Conservation (phyloP, 2,329 filamentous ascomycete species). For the Coniochaeta sp. region DNA sequence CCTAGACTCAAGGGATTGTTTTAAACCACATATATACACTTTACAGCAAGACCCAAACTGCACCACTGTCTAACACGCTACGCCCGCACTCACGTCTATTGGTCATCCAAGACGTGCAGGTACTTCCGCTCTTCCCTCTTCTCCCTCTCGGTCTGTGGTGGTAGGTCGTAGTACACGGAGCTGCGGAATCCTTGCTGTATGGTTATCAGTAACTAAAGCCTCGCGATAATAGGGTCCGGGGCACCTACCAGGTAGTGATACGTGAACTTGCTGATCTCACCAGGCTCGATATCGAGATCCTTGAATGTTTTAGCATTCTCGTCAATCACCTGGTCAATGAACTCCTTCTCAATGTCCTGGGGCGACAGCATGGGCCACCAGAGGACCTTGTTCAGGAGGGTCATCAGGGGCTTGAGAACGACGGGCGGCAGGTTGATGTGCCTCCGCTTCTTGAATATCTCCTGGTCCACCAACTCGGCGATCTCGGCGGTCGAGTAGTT, state of each 20-base stretch:
- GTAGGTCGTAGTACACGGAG: constrained; percentile 83
- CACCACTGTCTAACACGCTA: constrained; percentile 1
- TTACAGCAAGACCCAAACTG: constrained; percentile 7
- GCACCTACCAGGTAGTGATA: constrained; percentile 84
- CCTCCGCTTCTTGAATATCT: constrained; percentile 83
- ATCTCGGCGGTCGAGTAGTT: constrained; percentile 88
- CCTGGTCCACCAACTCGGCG: constrained; percentile 77
- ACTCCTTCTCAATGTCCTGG: constrained; percentile 87
- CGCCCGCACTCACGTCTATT: constrained; percentile 43
- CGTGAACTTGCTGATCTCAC: constrained; percentile 77
- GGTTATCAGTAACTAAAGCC: constrained; percentile 19
- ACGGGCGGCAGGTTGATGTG: constrained; percentile 87
- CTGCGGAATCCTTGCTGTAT: constrained; percentile 81
- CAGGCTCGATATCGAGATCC: constrained; percentile 84
- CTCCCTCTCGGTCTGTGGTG: constrained; percentile 90
- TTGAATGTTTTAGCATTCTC: constrained; percentile 89
- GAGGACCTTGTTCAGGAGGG: constrained; percentile 69
- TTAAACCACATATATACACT: constrained; percentile 24
- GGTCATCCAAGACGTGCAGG: constrained; percentile 84
- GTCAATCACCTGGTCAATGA: constrained; percentile 89
- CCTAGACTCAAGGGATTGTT: constrained; percentile 13
- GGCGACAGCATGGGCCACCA: constrained; percentile 85
- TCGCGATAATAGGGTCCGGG: constrained; percentile 9
- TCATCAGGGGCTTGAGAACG: constrained; percentile 67
- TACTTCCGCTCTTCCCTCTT: constrained; percentile 95